Evolutionary conservation across 2,329 filamentous ascomycete species (phyloP), one percentile per base, ranked within the genome.

Genomic region (Endothia cerciana): DNA sequence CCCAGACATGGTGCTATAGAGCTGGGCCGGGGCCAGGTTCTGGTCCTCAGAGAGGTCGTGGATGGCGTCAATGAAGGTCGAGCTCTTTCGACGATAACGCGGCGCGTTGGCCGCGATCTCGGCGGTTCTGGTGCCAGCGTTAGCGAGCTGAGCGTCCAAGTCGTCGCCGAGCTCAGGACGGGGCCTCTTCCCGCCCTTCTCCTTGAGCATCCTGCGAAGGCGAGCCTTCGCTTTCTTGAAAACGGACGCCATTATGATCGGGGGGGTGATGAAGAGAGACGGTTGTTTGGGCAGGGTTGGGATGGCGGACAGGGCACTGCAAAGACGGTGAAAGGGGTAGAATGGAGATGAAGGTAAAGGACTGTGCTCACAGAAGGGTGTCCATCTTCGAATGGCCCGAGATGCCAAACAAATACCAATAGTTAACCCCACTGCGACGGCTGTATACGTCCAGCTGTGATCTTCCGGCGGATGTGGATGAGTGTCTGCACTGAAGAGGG

Each of bases 1-100:
- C 59, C 95, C 95, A 58, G 94, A 98, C 85, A 98, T 97, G 62
- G 95, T 99, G 77, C 93, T 97, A 82, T 99, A 99, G 56, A 99
- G 85, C 81, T 99, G 95, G 71, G 95, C 95, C 38, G 95, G 95
- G 5, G 95, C 95, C 86, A 97, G 87, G 72, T 94, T 83, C 69
- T 82, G 80, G 73, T 93, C 93, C 75, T 94, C 91, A 10, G 92
- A 88, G 63, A 97, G 85, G 82, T 98, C 94, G 79, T 98, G 94
- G 73, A 98, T 97, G 70, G 92, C 94, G 83, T 98, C 95, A 73
- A 97, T 94, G 77, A 96, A 97, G 45, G 94, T 97, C 71, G 93
- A 97, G 73, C 94, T 97, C 79, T 93, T 92, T 73, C 95, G 90
- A 70, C 94, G 90, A 77, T 97, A 97, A 71, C 91, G 89, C 66